Evolutionary conservation across 2,329 filamentous ascomycete species (phyloP).

Genomic region (Tolypocladium capitatum): DNA sequence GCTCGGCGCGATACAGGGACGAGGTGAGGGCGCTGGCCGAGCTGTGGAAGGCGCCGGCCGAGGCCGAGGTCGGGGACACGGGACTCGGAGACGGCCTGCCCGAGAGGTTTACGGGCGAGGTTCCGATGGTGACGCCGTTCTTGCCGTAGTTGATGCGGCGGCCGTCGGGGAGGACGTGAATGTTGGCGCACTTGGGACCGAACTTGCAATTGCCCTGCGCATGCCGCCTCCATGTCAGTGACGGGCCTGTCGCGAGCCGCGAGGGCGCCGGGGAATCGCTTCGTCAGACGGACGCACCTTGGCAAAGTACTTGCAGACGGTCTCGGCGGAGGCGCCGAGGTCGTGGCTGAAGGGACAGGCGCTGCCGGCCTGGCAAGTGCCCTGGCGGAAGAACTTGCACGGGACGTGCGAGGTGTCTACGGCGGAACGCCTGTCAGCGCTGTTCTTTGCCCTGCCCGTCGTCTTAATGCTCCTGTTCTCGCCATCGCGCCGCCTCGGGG

Average conservation of each 20-base stretch:
- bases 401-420: conserved; percentile 91
- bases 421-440: conserved; percentile 1
- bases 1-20: conserved; percentile 32
- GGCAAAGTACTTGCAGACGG: conserved; percentile 96
- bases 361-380: conserved; percentile 88
- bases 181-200: conserved; percentile 91
- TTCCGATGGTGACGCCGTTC: conserved; percentile 53
- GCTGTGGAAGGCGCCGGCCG: conserved; percentile 26
- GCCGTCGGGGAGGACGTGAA: conserved; percentile 89
- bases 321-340: conserved; percentile 70
- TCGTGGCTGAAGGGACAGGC: conserved; percentile 96
- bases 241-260: too few relatives aligned
- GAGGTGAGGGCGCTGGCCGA: conserved; percentile 56
- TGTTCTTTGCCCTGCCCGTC: not conserved
- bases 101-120: conserved; percentile 44
- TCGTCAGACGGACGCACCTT: conserved; percentile 49
- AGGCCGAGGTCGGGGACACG: conserved; percentile 26
- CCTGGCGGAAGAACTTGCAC: conserved; percentile 98
- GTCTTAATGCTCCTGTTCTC: not conserved
- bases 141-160: conserved; percentile 74
- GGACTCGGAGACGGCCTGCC: conserved; percentile 45
- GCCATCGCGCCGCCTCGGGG: not conserved
- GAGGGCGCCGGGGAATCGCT: not conserved
- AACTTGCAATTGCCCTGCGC: conserved; percentile 94
- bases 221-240: conserved; percentile 1